Conservation (phyloP, 371 early-diverging fungal species). For the Haplosporangium sp. region DNA sequence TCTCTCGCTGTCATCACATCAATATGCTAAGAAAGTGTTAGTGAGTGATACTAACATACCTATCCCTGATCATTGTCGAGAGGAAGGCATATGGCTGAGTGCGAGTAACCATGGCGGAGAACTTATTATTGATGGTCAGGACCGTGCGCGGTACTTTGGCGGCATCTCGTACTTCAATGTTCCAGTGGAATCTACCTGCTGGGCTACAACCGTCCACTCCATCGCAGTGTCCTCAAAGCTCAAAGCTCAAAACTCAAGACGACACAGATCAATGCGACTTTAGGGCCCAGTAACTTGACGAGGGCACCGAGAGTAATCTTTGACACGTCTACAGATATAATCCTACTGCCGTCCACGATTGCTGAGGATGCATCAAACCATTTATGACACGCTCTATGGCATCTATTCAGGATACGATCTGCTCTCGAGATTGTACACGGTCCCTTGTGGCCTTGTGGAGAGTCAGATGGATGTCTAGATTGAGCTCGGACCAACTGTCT, state of each 20-base stretch:
- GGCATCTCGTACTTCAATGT: conserved; percentile 14
- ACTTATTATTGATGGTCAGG: conserved; percentile 21
- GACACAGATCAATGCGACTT: too few species aligned
- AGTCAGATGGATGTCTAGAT: conserved; percentile 19
- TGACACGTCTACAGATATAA: conserved; percentile 29
- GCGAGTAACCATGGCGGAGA: conserved; percentile 19
- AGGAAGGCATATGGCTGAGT: conserved; percentile 26
- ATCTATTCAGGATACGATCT: conserved; percentile 24
- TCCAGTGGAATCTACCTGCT: conserved; percentile 13
- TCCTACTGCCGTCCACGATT: conserved; percentile 13
- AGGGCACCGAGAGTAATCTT: conserved; percentile 22
- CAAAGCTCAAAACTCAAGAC: not conserved
- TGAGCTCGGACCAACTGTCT: conserved; percentile 8
- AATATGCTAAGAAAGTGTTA: not conserved
- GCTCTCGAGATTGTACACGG: conserved; percentile 12
- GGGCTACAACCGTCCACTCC: conserved; percentile 22
- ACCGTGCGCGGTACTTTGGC: conserved; percentile 16
- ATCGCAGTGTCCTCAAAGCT: conserved; percentile 10
- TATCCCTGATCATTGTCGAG: not conserved
- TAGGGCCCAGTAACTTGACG: too few species aligned
- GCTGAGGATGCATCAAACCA: conserved; percentile 15
- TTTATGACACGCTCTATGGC: conserved; percentile 24
- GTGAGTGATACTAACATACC: too few species aligned
- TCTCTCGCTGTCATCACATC: too few species aligned
- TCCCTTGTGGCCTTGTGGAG: conserved; percentile 14